phyloP scores from a whole-genome alignment of 352 stramenopile genomes.

The Phytophthora meadii region DNA sequence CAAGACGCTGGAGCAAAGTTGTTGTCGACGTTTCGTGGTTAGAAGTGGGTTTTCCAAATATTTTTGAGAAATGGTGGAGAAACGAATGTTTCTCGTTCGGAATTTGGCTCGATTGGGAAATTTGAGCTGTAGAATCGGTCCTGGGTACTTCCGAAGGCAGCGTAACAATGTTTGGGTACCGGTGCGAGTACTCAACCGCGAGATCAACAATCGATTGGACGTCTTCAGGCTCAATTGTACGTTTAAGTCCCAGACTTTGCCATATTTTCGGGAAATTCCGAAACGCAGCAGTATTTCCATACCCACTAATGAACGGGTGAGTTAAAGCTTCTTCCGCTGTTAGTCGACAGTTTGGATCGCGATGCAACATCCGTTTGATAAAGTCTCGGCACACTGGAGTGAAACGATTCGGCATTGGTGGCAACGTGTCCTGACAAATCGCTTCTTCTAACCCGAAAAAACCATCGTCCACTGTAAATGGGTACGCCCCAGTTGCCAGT shows the following conservation, averaged over 20 bases:
- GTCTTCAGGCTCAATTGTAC: constrained; percentile 34
- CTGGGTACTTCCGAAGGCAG: constrained; percentile 26
- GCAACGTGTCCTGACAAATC: constrained; percentile 78
- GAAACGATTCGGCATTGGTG: constrained; percentile 81
- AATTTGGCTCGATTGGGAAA: constrained; percentile 1
- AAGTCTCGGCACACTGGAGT: constrained; percentile 93
- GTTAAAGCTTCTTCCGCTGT: constrained; percentile 86
- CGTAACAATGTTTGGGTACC: constrained; percentile 27
- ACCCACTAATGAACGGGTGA: constrained; percentile 89
- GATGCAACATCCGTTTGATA: constrained; percentile 90
- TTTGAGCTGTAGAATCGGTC: constrained; percentile 12
- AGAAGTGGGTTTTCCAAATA: constrained; percentile 10
- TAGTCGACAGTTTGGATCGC: constrained; percentile 84
- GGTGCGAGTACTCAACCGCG: constrained; percentile 42
- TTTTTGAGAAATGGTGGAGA: constrained; percentile 32
- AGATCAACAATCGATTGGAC: constrained; percentile 37
- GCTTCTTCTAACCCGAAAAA: constrained; percentile 86
- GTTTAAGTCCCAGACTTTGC: constrained; percentile 45
- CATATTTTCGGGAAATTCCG: constrained; percentile 47
- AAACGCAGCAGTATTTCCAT: constrained; percentile 42
- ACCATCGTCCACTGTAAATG: constrained; percentile 47
- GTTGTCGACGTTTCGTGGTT: constrained; percentile 2
- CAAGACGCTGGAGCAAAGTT: constrained; percentile 26
- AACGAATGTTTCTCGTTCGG: constrained; percentile 19
- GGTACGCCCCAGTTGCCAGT: constrained; percentile 69